phyloP scores from a whole-genome alignment of 306 rosid species.

The Biancaea sappan region DNA sequence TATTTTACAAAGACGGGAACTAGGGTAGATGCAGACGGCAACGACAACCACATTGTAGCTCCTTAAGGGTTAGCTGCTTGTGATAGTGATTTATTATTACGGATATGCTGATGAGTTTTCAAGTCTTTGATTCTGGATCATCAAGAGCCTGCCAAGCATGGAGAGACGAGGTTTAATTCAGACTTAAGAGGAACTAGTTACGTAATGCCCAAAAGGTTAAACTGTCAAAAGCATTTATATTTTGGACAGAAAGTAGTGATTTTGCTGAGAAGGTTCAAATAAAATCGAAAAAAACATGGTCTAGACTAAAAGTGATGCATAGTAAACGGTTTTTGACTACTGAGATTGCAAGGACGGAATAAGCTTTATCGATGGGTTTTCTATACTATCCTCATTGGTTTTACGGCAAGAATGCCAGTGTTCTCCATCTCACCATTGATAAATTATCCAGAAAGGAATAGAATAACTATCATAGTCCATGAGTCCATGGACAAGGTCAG shows the following conservation, averaged over 20 bases:
- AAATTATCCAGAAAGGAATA: constrained; percentile 42
- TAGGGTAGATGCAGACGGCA: neutral
- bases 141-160: constrained; percentile 48
- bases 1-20: constrained; percentile 15
- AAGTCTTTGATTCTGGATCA: constrained; percentile 32
- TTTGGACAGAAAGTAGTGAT: constrained; percentile 19
- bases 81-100: constrained; percentile 17
- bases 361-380: constrained; percentile 2
- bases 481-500: constrained; percentile 34
- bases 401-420: constrained; percentile 5
- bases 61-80: neutral
- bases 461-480: constrained; percentile 41
- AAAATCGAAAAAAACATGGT: neutral
- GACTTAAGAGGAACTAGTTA: neutral
- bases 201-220: constrained; percentile 5
- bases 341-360: neutral
- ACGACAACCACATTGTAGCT: constrained; percentile 4
- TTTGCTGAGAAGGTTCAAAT: constrained; percentile 29
- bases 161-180: constrained; percentile 1
- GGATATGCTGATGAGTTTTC: constrained; percentile 14
- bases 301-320: neutral
- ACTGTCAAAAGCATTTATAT: neutral
- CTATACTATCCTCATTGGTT: constrained; percentile 7
- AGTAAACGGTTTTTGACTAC: neutral
- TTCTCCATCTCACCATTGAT: constrained; percentile 36